Base-by-base conservation (phyloP, 306 rosid species). In the Benincasa hispida region DNA sequence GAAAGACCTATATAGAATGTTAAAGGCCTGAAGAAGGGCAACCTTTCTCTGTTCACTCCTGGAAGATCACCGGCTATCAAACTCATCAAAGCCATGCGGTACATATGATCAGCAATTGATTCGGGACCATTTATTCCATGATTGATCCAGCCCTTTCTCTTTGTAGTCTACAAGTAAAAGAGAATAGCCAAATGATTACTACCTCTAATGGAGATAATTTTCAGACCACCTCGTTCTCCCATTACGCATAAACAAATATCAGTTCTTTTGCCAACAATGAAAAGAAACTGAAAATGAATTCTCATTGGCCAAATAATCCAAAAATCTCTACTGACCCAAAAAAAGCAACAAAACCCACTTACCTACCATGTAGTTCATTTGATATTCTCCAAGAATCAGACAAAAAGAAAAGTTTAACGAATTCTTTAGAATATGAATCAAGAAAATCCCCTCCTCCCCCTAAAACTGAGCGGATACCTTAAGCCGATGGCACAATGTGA, bases 31-130 rank as follows among this genome's bases (percentile, higher is more conserved):
- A 45, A 25, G 19, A 74, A 74, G 42, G 56, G 58, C 75, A 75
- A 93, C 98, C 98, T 93, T 85, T 93, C 94, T 85, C 97, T 83
- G 82, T 85, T 81, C 78, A 88, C 82, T 62, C 96, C 96, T 55
- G 92, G 92, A 83, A 91, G 73, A 76, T 90, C 89, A 30, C 63
- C 83, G 56, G 90, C 89, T 86, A 91, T 87, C 82, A 91, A 86
- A 3, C 92, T 86, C 97, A 93, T 93, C 79, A 93, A 69, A 83
- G 94, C 89, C 98, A 93, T 91, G 67, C 92, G 96, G 77, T 90
- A 91, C 98, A 93, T 91, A 81, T 91, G 96, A 66, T 93, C 94
- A 79, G 98, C 92, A 79, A 93, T 87, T 1, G 98, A 93, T 80
- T 93, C 98, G 30, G 90, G 89, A 69, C 96, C 89, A 85, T 80